These are phyloP conservation scores for Colletotrichum musae DNA, from an alignment of 2,329 filamentous ascomycete genomes.

Conservation along the genomic window DNA sequence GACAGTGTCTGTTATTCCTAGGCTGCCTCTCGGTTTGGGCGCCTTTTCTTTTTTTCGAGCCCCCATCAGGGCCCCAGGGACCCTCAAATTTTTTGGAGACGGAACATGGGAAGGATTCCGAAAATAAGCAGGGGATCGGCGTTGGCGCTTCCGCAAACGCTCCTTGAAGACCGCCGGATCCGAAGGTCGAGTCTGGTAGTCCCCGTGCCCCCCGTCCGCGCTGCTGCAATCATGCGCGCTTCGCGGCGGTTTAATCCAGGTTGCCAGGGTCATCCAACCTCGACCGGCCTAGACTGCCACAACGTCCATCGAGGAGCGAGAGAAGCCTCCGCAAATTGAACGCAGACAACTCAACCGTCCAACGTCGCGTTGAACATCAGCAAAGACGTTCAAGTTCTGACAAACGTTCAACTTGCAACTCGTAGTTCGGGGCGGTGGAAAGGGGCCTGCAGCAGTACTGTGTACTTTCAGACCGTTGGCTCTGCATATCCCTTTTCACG, in stretches of 20 bases:
- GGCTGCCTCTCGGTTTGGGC: conserved; percentile 12
- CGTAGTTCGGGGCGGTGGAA: background rate
- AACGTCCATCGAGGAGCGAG: background rate
- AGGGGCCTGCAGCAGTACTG: too few species aligned
- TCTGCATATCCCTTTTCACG: conserved; percentile 9
- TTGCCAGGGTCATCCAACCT: too few species aligned
- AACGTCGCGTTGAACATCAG: background rate
- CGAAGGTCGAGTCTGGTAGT: conserved; percentile 6
- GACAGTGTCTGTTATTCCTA: conserved; percentile 9
- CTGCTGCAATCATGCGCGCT: conserved; percentile 18
- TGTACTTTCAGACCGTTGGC: conserved; percentile 6
- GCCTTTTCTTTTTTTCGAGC: background rate
- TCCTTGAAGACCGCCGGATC: conserved; percentile 27
- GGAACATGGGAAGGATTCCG: conserved; percentile 22
- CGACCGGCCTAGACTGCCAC: too few species aligned
- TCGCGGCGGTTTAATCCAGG: conserved; percentile 1
- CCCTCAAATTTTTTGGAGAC: conserved; percentile 15
- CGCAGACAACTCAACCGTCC: background rate
- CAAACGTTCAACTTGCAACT: background rate
- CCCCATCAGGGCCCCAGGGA: background rate
- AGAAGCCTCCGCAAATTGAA: background rate
- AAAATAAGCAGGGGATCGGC: conserved; percentile 25
- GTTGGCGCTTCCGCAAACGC: conserved; percentile 27
- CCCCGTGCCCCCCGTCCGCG: background rate
- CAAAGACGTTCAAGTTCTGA: background rate